Percentiles rank a stretch among this genome's conserved stretches.
Conservation (phyloP, 805 yeast species). For the Lachancea cidri region DNA sequence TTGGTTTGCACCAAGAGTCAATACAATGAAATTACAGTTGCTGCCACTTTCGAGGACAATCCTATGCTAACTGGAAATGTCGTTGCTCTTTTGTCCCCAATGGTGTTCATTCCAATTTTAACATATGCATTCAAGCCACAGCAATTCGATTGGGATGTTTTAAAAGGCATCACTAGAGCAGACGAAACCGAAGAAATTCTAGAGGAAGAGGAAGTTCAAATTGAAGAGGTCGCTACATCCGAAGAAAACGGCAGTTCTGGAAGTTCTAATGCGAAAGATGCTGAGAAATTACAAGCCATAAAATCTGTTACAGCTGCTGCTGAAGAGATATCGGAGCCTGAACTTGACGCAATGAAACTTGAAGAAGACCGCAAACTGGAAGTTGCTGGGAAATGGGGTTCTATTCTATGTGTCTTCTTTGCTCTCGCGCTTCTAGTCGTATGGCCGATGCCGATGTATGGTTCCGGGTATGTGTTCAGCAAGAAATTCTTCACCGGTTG, state of each 20-base stretch:
- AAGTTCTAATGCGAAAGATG: slow-evolving; percentile 4
- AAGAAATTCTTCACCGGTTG: slow-evolving; percentile 81
- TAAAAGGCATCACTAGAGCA: slow-evolving; percentile 58
- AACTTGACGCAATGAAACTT: slow-evolving; percentile 26
- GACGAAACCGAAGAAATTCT: slow-evolving; percentile 65
- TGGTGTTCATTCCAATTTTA: slow-evolving; percentile 58
- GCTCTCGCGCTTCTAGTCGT: slow-evolving; percentile 61
- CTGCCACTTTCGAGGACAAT: slow-evolving; percentile 70
- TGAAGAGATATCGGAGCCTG: slow-evolving; percentile 22
- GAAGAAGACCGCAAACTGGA: slow-evolving; percentile 49
- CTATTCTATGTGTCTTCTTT: slow-evolving; percentile 52
- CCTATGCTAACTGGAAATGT: slow-evolving; percentile 90
- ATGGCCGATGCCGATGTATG: slow-evolving; percentile 97
- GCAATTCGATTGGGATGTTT: slow-evolving; percentile 64
- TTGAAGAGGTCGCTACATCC: slow-evolving; percentile 16
- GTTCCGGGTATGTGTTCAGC: slow-evolving; percentile 68
- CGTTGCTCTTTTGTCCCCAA: slow-evolving; percentile 72
- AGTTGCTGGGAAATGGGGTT: slow-evolving; percentile 58
- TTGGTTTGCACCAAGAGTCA: slow-evolving; percentile 43
- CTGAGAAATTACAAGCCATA: slow-evolving; percentile 26
- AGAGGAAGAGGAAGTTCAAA: slow-evolving; percentile 36
- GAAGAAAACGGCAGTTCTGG: slow-evolving; percentile 8
- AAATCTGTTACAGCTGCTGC: slow-evolving; percentile 31
- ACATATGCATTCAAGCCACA: slow-evolving; percentile 63
- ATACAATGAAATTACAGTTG: slow-evolving; percentile 41